Evolutionary conservation across 768 basidiomycete genomes (phyloP).

Genomic region (Daedaleopsis nitida): DNA sequence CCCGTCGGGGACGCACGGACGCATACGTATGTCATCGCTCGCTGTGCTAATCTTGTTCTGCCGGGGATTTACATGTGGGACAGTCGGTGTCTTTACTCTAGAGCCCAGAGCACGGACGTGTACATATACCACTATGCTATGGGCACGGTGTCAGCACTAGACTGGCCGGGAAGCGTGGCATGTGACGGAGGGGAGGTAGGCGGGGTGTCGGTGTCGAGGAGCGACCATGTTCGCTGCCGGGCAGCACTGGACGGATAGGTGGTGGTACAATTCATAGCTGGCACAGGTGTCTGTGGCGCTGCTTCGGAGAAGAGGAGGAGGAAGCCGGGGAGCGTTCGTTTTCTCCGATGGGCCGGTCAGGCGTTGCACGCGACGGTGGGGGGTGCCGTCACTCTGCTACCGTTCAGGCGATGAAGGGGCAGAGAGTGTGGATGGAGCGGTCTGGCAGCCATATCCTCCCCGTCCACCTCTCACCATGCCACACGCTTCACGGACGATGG

Average conservation of each 20-base stretch:
- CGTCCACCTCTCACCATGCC: not conserved
- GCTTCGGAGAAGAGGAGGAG: not conserved
- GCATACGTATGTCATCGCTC: not conserved
- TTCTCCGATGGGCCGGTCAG: slow-evolving; percentile 2
- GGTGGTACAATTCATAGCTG: not conserved
- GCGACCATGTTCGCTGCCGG: not conserved
- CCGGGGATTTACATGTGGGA: not conserved
- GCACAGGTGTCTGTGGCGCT: not conserved
- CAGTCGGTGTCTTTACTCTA: not conserved
- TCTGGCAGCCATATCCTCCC: not conserved
- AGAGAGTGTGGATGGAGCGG: not conserved
- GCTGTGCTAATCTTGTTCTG: slow-evolving; percentile 1
- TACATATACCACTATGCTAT: not conserved
- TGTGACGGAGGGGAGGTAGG: not conserved
- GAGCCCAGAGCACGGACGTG: not conserved
- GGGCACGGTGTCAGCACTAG: not conserved
- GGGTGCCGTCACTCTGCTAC: not conserved
- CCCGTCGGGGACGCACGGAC: not conserved
- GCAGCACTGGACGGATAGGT: not conserved
- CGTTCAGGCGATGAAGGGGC: not conserved
- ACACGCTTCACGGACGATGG: slow-evolving; percentile 1
- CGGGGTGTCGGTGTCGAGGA: not conserved
- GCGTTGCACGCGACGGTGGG: not conserved
- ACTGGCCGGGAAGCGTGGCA: not conserved
- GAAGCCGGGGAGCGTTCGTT: not conserved